phyloP scores from a whole-genome alignment of 1,284 basidiomycete genomes.

The Ganoderma leucocontextum region DNA sequence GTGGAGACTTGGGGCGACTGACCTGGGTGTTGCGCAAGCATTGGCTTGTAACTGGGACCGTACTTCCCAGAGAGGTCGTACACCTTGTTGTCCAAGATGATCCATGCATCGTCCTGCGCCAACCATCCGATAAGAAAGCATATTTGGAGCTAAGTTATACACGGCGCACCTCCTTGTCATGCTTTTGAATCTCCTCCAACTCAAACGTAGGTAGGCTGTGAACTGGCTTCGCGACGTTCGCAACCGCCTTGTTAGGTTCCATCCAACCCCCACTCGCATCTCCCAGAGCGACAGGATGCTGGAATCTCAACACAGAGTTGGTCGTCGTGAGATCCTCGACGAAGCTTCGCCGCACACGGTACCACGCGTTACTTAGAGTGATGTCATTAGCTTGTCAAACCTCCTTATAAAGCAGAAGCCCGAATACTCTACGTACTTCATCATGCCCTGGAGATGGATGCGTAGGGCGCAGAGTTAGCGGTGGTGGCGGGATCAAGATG shows the following conservation, averaged over 20 bases:
- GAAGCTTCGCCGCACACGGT: slow-evolving; percentile 31
- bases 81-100: slow-evolving; percentile 38
- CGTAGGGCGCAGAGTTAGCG: not conserved
- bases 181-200: slow-evolving; percentile 35
- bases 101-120: slow-evolving; percentile 36
- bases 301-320: slow-evolving; percentile 26
- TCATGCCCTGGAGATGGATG: slow-evolving; percentile 30
- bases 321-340: slow-evolving; percentile 19
- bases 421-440: slow-evolving; percentile 36
- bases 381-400: not conserved
- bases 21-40: slow-evolving; percentile 37
- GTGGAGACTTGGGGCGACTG: slow-evolving; percentile 7
- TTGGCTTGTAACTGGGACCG: slow-evolving; percentile 21
- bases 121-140: not conserved
- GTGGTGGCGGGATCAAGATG: not conserved
- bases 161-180: slow-evolving; percentile 29
- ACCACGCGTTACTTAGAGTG: slow-evolving; percentile 36
- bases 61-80: slow-evolving; percentile 30
- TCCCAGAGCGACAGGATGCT: slow-evolving; percentile 36
- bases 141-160: not conserved
- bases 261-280: slow-evolving; percentile 36
- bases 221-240: not conserved
- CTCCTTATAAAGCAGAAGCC: too few relatives aligned
- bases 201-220: slow-evolving; percentile 22
- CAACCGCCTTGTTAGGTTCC: slow-evolving; percentile 19